Percentiles rank a stretch among this genome's conserved stretches.
Evolutionary conservation across 2,329 filamentous ascomycete species (phyloP).

Genomic region (Pseudocercospora ulei): DNA sequence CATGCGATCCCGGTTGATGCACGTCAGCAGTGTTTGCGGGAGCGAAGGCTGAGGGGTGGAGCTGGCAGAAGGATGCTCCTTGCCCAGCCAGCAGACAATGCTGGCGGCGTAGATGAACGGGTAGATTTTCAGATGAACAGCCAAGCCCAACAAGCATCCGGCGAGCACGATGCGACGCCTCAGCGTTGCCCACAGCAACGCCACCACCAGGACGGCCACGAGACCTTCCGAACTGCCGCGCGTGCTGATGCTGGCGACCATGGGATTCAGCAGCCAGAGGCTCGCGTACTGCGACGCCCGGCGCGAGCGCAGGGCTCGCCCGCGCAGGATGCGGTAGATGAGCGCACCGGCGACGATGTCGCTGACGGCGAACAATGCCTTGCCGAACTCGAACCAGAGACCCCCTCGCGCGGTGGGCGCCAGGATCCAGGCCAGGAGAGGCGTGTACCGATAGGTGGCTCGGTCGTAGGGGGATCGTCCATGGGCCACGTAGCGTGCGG

Average conservation of each 20-base stretch:
- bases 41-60: not conserved
- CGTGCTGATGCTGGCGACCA: slow-evolving; percentile 96
- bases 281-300: slow-evolving; percentile 65
- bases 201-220: slow-evolving; percentile 72
- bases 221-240: slow-evolving; percentile 88
- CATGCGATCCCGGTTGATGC: slow-evolving; percentile 40
- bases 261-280: slow-evolving; percentile 92
- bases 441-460: slow-evolving; percentile 95
- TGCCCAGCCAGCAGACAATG: slow-evolving; percentile 72
- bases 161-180: slow-evolving; percentile 54
- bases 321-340: slow-evolving; percentile 49
- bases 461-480: slow-evolving; percentile 69
- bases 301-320: slow-evolving; percentile 40
- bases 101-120: slow-evolving; percentile 88
- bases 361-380: slow-evolving; percentile 70
- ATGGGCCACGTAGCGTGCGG: slow-evolving; percentile 63
- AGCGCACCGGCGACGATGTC: slow-evolving; percentile 80
- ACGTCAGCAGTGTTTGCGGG: slow-evolving; percentile 19
- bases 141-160: slow-evolving; percentile 65
- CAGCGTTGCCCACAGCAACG: slow-evolving; percentile 71
- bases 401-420: slow-evolving; percentile 61
- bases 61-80: not conserved
- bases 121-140: slow-evolving; percentile 97
- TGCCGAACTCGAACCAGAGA: slow-evolving; percentile 71
- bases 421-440: slow-evolving; percentile 82